Evolutionary conservation across 2,329 filamentous ascomycete species (phyloP).

Genomic region (Ceratocystiopsis sp.): DNA sequence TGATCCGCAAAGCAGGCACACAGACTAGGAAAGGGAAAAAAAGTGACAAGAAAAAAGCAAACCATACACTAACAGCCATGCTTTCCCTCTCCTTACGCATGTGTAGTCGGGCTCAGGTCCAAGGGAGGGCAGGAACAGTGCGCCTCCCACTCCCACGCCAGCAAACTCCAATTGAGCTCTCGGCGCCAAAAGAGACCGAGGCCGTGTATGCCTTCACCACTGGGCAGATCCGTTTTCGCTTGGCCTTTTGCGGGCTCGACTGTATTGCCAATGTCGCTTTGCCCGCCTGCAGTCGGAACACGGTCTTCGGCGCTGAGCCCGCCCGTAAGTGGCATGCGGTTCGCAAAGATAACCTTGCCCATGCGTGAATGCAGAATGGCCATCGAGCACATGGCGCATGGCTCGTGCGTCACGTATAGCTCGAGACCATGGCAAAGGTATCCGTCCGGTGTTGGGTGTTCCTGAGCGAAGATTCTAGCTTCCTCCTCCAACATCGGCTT

Average conservation of each 20-base stretch:
- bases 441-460: slow-evolving; percentile 54
- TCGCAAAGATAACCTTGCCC: slow-evolving; percentile 64
- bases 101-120: slow-evolving; percentile 7
- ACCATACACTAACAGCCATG: not conserved
- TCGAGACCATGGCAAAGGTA: slow-evolving; percentile 92
- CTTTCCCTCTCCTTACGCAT: slow-evolving; percentile 5
- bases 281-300: slow-evolving; percentile 12
- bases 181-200: slow-evolving; percentile 54
- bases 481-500: slow-evolving; percentile 53
- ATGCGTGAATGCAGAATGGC: slow-evolving; percentile 88
- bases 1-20: too few species aligned
- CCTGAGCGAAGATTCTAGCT: slow-evolving; percentile 40
- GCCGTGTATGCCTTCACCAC: slow-evolving; percentile 24
- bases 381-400: slow-evolving; percentile 95
- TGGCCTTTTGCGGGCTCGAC: not conserved
- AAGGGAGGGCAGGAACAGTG: slow-evolving; percentile 19
- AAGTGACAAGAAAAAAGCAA: not conserved
- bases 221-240: not conserved
- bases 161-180: slow-evolving; percentile 73
- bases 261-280: too few species aligned
- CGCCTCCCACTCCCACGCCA: slow-evolving; percentile 61
- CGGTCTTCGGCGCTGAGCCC: slow-evolving; percentile 66
- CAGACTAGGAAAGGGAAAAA: not conserved
- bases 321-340: slow-evolving; percentile 64
- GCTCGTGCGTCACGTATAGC: slow-evolving; percentile 88